Percentiles rank a stretch among this genome's conserved stretches.
phyloP scores from a whole-genome alignment of 805 yeast species.

The Blastobotrys mokoenaii region DNA sequence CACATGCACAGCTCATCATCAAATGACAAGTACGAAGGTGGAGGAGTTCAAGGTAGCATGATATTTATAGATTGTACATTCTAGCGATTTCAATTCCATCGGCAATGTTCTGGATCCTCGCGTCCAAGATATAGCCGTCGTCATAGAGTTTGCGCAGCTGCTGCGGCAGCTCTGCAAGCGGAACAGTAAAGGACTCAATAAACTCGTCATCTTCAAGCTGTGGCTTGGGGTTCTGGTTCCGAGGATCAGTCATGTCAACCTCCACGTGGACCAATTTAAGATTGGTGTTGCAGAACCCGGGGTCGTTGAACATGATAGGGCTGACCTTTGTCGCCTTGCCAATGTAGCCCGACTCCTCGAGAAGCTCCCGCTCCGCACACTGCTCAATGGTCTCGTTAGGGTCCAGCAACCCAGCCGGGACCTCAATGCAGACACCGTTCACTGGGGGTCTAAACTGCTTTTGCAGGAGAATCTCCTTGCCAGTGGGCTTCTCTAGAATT shows the following conservation, averaged over 20 bases:
- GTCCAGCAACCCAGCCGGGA: slow-evolving; percentile 94
- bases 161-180: slow-evolving; percentile 49
- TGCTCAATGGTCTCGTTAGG: slow-evolving; percentile 66
- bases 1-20: too few species aligned
- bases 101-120: slow-evolving; percentile 80
- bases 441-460: slow-evolving; percentile 94
- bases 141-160: slow-evolving; percentile 42
- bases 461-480: slow-evolving; percentile 56
- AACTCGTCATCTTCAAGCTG: slow-evolving; percentile 85
- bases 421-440: slow-evolving; percentile 77
- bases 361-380: slow-evolving; percentile 81
- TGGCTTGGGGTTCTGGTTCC: slow-evolving; percentile 62
- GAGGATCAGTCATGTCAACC: slow-evolving; percentile 58
- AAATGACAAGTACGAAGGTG: too few species aligned
- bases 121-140: slow-evolving; percentile 75
- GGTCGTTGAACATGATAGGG: slow-evolving; percentile 59
- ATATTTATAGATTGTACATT: slow-evolving; percentile 6
- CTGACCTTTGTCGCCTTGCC: slow-evolving; percentile 47
- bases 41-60: too few species aligned
- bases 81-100: slow-evolving; percentile 62
- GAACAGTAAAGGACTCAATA: slow-evolving; percentile 72
- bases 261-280: slow-evolving; percentile 69
- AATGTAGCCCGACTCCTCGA: slow-evolving; percentile 88
- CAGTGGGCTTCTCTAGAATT: slow-evolving; percentile 43
- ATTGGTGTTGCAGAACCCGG: slow-evolving; percentile 87